Evolutionary conservation across 306 rosid species (phyloP).

Genomic region (Quillaja saponaria): DNA sequence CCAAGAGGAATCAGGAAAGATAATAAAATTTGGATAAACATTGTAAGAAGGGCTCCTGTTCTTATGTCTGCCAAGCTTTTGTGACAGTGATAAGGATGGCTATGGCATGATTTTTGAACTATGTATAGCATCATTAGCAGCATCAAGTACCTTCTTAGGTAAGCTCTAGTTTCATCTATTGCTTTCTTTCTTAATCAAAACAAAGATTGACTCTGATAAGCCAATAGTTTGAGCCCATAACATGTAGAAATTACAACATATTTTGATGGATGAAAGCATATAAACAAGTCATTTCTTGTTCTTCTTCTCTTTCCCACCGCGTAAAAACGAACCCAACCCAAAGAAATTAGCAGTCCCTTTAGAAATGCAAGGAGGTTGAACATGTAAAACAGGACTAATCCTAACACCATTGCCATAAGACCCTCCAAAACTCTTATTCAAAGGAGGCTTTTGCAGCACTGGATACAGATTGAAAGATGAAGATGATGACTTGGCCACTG

Average conservation of each 20-base stretch:
- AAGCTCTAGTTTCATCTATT: neutral
- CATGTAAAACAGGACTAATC: slow-evolving; percentile 69
- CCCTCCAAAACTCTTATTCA: slow-evolving; percentile 65
- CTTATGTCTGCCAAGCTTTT: slow-evolving; percentile 35
- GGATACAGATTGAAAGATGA: slow-evolving; percentile 35
- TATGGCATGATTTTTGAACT: slow-evolving; percentile 4
- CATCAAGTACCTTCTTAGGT: slow-evolving; percentile 9
- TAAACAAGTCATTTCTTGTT: slow-evolving; percentile 52
- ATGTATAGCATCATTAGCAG: slow-evolving; percentile 15
- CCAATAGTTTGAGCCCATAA: slow-evolving; percentile 30
- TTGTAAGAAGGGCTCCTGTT: slow-evolving; percentile 33
- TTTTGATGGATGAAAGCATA: neutral
- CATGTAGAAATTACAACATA: neutral
- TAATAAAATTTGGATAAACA: slow-evolving; percentile 37
- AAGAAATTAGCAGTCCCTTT: slow-evolving; percentile 71
- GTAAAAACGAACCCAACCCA: slow-evolving; percentile 64
- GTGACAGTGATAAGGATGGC: slow-evolving; percentile 34
- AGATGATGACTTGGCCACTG: slow-evolving; percentile 39
- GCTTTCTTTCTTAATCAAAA: neutral
- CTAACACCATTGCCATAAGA: slow-evolving; percentile 52
- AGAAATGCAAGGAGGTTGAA: slow-evolving; percentile 77
- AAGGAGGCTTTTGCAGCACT: slow-evolving; percentile 47
- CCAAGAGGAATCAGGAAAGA: slow-evolving; percentile 20
- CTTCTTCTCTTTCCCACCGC: slow-evolving; percentile 61
- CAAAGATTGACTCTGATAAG: slow-evolving; percentile 13